These are phyloP conservation scores for Ceratocystis eucalypticola DNA, from an alignment of 2,329 filamentous ascomycete genomes.

Conservation along the genomic window DNA sequence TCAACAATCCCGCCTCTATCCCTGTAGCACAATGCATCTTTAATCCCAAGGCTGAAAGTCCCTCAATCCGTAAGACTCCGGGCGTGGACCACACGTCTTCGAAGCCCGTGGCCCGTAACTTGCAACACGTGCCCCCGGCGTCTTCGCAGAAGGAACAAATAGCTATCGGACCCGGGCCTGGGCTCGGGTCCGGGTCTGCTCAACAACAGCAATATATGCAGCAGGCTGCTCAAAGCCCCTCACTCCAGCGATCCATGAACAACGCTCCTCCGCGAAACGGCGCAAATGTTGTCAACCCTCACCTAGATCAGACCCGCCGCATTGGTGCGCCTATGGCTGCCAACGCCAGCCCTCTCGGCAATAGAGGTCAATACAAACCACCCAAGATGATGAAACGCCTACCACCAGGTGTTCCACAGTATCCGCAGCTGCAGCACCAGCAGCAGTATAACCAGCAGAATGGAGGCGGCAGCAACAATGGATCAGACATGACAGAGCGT, in stretches of 20 bases:
- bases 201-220: conserved; percentile 19
- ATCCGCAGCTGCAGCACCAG: conserved; percentile 22
- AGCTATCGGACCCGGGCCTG: conserved; percentile 21
- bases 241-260: conserved; percentile 14
- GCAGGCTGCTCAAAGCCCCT: conserved; percentile 16
- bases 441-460: conserved; percentile 19
- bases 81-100: conserved; percentile 72
- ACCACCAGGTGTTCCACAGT: conserved; percentile 24
- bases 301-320: conserved; percentile 40
- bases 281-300: conserved; percentile 38
- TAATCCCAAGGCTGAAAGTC: conserved; percentile 62
- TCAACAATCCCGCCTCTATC: conserved; percentile 31
- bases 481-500: conserved; percentile 23
- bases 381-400: conserved; percentile 43
- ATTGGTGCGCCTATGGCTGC: conserved; percentile 40
- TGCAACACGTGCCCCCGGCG: conserved; percentile 38
- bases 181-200: conserved; percentile 18
- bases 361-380: conserved; percentile 45
- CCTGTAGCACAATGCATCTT: conserved; percentile 43
- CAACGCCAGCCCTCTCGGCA: conserved; percentile 42
- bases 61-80: conserved; percentile 77
- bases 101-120: conserved; percentile 51
- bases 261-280: conserved; percentile 24
- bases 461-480: neutral
- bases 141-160: conserved; percentile 21